Base-by-base conservation (phyloP, 352 stramenopile genomes). In the Stephanocyclus meneghinianus region DNA sequence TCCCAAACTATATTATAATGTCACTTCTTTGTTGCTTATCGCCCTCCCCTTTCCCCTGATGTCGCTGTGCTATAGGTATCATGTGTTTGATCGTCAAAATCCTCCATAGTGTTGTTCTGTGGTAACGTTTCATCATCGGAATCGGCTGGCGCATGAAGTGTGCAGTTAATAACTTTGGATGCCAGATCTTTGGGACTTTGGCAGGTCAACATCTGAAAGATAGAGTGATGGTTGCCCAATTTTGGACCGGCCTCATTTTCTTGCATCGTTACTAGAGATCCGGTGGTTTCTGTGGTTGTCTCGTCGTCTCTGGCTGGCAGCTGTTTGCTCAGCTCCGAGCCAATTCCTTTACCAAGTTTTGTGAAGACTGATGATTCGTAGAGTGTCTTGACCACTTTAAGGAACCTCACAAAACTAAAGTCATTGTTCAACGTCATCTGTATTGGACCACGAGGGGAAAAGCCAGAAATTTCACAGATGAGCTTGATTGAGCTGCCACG, bases 281-380 rank as follows among this genome's bases (percentile, higher is more conserved):
- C 74, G 2, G 59, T 66, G n/a, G 53, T 71, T 32, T 77, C 67
- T 26, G 66, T 65, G 21, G 44, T 26, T n/a, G 67, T 82, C 10
- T 82, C 74, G 18, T 82, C 74, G 8, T 77, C 74, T 62, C 56
- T 72, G 11, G 45, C 51, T 21, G 74, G 50, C 0, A 70, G 5
- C 21, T 78, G 75, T 50, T 83, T 83, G 45, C 76, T 75, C 4
- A 92, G 65, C 35, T 85, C 83, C 16, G 76, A 81, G 30, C 83
- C 80, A 10, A 92, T 79, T 15, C 80, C 88, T 64, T 84, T 89
- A 29, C 87, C 87, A 26, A 91, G 74, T 79, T 86, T 85, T 35
- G 87, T 91, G 73, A 92, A 93, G 37, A 82, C 85, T 16, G 88
- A 93, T 40, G 81, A 88, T 74, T 93, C 88, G 66, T 93, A 91